Evolutionary conservation across 179 eudicot species (phyloP).

Genomic region (Silene noctiflora): DNA sequence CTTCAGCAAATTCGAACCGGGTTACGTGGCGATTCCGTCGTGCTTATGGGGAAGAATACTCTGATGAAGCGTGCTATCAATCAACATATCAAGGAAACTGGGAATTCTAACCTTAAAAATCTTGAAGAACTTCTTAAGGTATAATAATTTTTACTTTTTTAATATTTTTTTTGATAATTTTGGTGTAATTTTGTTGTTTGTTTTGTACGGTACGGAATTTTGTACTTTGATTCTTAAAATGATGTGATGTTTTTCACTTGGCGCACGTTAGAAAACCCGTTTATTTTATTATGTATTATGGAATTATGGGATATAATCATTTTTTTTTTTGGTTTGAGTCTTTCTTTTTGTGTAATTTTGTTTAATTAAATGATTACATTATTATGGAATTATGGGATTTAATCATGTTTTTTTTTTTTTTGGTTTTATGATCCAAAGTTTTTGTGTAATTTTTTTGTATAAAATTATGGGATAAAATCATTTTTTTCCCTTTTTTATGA

Average conservation of each 20-base stretch:
- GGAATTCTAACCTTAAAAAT: constrained; percentile 37
- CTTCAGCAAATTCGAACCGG: constrained; percentile 63
- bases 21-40: constrained; percentile 56
- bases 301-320: background rate
- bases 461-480: too few species aligned
- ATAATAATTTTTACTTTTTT: background rate
- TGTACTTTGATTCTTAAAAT: background rate
- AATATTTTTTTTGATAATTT: background rate
- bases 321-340: background rate
- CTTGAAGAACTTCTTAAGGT: constrained; percentile 55
- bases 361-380: background rate
- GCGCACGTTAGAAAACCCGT: too few species aligned
- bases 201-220: too few species aligned
- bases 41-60: constrained; percentile 81
- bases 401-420: too few species aligned
- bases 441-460: too few species aligned
- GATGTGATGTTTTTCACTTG: too few species aligned
- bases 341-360: background rate
- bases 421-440: too few species aligned
- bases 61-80: constrained; percentile 64
- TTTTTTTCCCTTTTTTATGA: too few species aligned
- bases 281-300: background rate
- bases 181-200: background rate
- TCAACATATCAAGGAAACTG: constrained; percentile 48
- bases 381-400: too few species aligned